These are phyloP conservation scores for Cladosporium velox DNA, from an alignment of 2,329 filamentous ascomycete species.

Conservation along the genomic window DNA sequence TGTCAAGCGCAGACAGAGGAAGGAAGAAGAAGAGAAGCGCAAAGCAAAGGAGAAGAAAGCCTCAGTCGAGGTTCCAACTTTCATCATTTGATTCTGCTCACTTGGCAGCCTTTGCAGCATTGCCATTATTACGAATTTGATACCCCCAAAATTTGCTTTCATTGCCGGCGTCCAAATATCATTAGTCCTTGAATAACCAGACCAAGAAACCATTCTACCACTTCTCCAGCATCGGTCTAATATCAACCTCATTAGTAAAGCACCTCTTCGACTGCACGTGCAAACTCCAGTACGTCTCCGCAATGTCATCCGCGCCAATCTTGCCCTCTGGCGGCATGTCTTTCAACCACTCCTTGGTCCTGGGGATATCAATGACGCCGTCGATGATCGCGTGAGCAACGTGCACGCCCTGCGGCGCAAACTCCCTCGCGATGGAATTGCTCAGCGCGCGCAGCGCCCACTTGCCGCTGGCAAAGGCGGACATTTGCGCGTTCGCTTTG, in stretches of 20 bases:
- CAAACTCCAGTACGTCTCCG: slow-evolving; percentile 80
- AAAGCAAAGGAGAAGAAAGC: slow-evolving; percentile 31
- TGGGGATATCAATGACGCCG: slow-evolving; percentile 79
- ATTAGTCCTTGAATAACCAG: background rate
- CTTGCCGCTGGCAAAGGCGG: slow-evolving; percentile 75
- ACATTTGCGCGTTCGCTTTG: slow-evolving; percentile 69
- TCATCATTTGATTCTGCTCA: slow-evolving; percentile 40
- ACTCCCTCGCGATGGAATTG: slow-evolving; percentile 78
- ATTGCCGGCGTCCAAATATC: background rate
- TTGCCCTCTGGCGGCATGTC: slow-evolving; percentile 63
- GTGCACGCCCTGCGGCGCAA: slow-evolving; percentile 80
- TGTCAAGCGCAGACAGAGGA: slow-evolving; percentile 34
- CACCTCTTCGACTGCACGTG: slow-evolving; percentile 77
- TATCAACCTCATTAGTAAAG: slow-evolving; percentile 80
- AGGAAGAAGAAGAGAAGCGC: slow-evolving; percentile 30
- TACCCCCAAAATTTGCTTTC: slow-evolving; percentile 7
- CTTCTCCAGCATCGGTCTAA: slow-evolving; percentile 80
- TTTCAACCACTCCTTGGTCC: slow-evolving; percentile 63
- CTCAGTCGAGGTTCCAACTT: slow-evolving; percentile 45
- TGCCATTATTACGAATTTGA: background rate
- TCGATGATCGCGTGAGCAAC: slow-evolving; percentile 82
- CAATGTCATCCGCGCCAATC: slow-evolving; percentile 79
- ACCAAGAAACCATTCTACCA: slow-evolving; percentile 54
- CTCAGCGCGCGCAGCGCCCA: slow-evolving; percentile 74
- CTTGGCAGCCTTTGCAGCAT: slow-evolving; percentile 3